Base-by-base conservation (phyloP, 2,329 filamentous ascomycete species). In the Thielaviopsis populi region DNA sequence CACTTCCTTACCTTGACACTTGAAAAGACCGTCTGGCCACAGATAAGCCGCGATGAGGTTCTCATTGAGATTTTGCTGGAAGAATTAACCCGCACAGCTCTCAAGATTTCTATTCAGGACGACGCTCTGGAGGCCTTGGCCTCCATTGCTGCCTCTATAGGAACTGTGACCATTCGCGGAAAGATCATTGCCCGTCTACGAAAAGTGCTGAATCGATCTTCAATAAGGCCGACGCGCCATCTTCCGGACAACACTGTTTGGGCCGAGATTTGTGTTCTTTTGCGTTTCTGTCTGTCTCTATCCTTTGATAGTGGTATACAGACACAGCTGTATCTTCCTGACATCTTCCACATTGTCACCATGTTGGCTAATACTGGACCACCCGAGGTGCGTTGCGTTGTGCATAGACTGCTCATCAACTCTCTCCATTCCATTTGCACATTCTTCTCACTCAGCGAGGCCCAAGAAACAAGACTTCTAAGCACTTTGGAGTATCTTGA, bases 341-440 rank as follows among this genome's bases (percentile, higher is more conserved):
- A 88, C 70, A 77, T 88, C 56, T 87, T 87, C 70, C 85, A 88
- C 71, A 77, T 87, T 59, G 83, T 87, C 65, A 87, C 85, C 0
- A 86, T 88, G 83, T 76, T 87, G 30, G 82, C 83, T 42, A 87
- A 87, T 68, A 86, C 82, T 1, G 85, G 85, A 6, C 73, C 78
- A 11, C 73, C 78, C 10, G 80, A 83, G 11, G 75, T 85, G 6
- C 78, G 84, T 59, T 72, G 79, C 7, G 74, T 82, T 22, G 83
- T 87, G 2, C 84, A 87, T 70, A 79, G 81, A 62, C 74, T 88
- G 11, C 74, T 88, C 27, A 79, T 86, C 62, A 88, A 87, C 71
- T 82, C 84, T 1, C 78, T 88, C 15, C 85, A 88, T 70, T 82
- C 85, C 6, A 80, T 84, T 42, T 87, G 83, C 70, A 85, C 83